Evolutionary conservation across 164 flowering plant genomes (phyloP).

Genomic region (Aristolochia contorta): DNA sequence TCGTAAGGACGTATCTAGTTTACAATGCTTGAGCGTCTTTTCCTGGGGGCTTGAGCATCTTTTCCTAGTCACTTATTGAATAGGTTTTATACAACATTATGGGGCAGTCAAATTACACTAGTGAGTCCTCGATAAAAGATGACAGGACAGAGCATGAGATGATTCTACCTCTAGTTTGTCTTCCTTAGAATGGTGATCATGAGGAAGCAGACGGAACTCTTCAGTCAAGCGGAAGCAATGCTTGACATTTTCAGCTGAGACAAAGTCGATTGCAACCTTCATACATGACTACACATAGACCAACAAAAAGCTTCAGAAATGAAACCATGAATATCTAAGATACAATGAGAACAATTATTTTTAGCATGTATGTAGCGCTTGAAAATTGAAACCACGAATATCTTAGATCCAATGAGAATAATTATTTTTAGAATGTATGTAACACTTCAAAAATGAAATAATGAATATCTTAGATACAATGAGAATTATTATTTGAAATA

Average conservation of each 20-base stretch:
- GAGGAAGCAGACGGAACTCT: slow-evolving; percentile 21
- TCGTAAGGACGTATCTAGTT: too few species aligned
- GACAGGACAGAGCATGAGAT: neutral
- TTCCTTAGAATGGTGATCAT: slow-evolving; percentile 16
- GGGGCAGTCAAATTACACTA: neutral
- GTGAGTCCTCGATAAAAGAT: neutral
- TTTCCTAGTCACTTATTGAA: too few species aligned
- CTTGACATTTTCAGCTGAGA: slow-evolving; percentile 20
- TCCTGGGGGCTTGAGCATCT: too few species aligned
- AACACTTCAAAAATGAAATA: neutral
- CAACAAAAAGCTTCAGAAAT: neutral
- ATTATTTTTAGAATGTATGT: too few species aligned
- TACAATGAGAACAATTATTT: neutral
- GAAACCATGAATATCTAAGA: neutral
- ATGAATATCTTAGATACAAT: too few species aligned
- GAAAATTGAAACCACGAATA: neutral
- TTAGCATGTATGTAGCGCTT: too few species aligned
- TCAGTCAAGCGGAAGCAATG: slow-evolving; percentile 21
- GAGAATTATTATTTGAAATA: too few species aligned
- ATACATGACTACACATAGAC: slow-evolving; percentile 17
- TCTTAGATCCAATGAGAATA: too few species aligned
- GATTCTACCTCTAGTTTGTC: slow-evolving; percentile 19
- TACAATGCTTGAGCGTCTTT: too few species aligned
- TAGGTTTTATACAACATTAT: neutral
- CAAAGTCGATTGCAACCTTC: slow-evolving; percentile 24